Evolutionary conservation across 1,284 basidiomycete genomes (phyloP), one percentile per base, ranked within the genome.

Genomic region (Ustilago esculenta): DNA sequence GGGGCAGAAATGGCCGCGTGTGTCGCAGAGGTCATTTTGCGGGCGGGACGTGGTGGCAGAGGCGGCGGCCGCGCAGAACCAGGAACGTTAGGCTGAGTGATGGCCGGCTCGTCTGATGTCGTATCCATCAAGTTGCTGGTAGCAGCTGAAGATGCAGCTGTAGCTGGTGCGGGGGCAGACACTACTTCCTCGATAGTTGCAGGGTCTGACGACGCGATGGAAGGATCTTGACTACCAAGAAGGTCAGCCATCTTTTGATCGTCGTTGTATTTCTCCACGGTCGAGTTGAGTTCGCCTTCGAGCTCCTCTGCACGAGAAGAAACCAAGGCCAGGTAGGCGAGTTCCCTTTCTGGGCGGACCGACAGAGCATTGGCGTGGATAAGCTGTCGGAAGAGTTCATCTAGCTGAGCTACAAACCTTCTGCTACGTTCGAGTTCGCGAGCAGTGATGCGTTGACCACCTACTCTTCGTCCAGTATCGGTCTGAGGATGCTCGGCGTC

Each of bases 261-360:
- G 18, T 34, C 32, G 5, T 24, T 20, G 7, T 18, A 17, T n/a
- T 35, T n/a, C 34, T 67, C 51, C 11, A 48, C 11, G 18, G 35
- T 24, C 5, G 52, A 29, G n/a, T 43, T 47, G n/a, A 52, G n/a
- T 21, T 57, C 58, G 23, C 44, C 42, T 23, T 64, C 57, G 12
- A 69, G 50, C 47, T 92, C 90, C 81, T 94, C 92, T 66, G 94
- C 91, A 75, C 91, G 88, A 3, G 91, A 90, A 3, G 92, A 92
- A 17, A 95, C 90, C 15, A 96, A 86, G 0, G 93, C 93, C n/a
- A 96, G 86, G 78, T 94, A 94, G 8, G 93, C 93, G 11, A 96
- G 86, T 75, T 94, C 91, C 40, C 92, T 84, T 5, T 89, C 88
- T 0, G 92, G 92, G 0, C 91, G 92, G 21, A 96, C 88, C 6